Base-by-base conservation (phyloP, 169 alveolate genomes). In the Plasmodium sp. region DNA sequence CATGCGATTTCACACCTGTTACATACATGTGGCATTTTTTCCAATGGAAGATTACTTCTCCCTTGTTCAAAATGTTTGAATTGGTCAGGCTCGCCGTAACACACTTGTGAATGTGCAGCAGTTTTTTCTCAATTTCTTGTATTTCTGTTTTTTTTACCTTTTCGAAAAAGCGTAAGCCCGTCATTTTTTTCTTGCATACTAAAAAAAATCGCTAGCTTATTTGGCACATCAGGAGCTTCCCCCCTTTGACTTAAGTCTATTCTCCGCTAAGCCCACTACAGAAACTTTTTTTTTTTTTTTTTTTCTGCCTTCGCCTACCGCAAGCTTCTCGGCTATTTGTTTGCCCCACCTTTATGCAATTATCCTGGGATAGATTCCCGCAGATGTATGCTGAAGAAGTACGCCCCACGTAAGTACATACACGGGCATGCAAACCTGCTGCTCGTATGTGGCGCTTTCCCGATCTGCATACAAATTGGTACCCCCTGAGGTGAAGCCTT, bases 91-190 rank as follows among this genome's bases (percentile, higher is more conserved):
- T 92, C 16, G 54, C 51, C 33, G 43, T 9, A 48, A 92, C 95
- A n/a, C 67, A 51, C 83, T 92, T 92, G 31, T 92, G 95, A 92
- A 92, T 81, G 31, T 82, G 54, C 51, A 62, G 27, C 31, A 92
- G 48, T 56, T 81, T 82, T 82, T 92, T 81, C 34, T 67, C 92
- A 45, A 92, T 81, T 92, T 81, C 92, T n/a, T 48, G 43, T 33
- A 92, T 71, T 79, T 92, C 95, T 16, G 22, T 92, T 92, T 73
- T 81, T 54, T 56, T 81, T n/a, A 22, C 80, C 33, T 92, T 92
- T 81, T 82, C 95, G 39, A 73, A 92, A 43, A 81, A 92, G n/a
- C 39, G 81, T 51, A 92, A 81, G 45, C 92, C 84, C 27, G 83
- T 67, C 93, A 90, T 90, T 84, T 86, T 86, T 48, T 51, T 75